Conservation (phyloP, 2,329 filamentous ascomycete genomes). For the Botryotinia globosa region DNA sequence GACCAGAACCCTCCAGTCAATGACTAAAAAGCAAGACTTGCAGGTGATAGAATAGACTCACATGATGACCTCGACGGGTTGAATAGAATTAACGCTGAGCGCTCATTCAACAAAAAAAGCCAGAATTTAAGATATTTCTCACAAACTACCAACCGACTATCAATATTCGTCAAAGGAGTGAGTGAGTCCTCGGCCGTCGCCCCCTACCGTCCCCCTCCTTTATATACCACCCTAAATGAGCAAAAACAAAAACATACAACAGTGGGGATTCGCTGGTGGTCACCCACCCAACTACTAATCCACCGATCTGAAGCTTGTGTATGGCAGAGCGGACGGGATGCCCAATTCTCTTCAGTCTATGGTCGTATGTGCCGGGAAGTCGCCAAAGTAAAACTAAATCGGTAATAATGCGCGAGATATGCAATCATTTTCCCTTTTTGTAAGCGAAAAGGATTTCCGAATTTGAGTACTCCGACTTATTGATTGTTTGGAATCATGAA, state of each 20-base stretch:
- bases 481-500: no score
- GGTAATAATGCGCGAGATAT: no score
- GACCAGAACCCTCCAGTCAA: no score
- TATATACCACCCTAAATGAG: rapidly evolving
- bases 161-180: neutral
- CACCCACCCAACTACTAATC: neutral
- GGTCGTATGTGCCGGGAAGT: rapidly evolving
- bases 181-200: no score
- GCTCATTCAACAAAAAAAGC: neutral
- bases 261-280: neutral
- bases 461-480: no score
- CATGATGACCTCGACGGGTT: no score
- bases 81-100: rapidly evolving
- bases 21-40: no score
- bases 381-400: no score
- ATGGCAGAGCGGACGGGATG: neutral
- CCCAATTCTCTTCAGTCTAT: neutral
- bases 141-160: neutral
- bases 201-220: neutral
- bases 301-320: neutral
- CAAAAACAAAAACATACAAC: neutral
- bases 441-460: no score
- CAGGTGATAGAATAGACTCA: no score
- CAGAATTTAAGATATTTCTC: neutral
- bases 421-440: neutral